These are phyloP conservation scores for Grigorovia humatica DNA, from an alignment of 805 yeast genomes.

Conservation along the genomic window DNA sequence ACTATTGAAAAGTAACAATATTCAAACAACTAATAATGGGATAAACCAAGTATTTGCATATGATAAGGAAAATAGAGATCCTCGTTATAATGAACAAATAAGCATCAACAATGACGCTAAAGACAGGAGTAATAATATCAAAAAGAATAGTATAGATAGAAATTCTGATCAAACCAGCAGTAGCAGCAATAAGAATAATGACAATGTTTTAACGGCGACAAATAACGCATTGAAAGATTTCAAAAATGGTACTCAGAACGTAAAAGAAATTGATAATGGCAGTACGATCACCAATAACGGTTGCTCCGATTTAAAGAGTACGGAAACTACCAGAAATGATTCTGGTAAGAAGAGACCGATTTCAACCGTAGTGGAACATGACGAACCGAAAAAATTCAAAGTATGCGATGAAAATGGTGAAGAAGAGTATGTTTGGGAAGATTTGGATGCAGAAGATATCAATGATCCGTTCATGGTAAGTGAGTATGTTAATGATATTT, in stretches of 20 bases:
- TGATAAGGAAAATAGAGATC: conserved; percentile 23
- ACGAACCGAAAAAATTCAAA: conserved; percentile 27
- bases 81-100: conserved; percentile 3
- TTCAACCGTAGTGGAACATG: conserved; percentile 26
- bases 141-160: neutral
- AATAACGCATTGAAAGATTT: neutral
- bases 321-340: conserved; percentile 9
- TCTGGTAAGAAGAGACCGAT: conserved; percentile 28
- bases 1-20: neutral
- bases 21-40: neutral
- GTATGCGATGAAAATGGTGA: conserved; percentile 25
- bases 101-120: neutral
- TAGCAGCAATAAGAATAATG: neutral
- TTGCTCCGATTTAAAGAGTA: neutral
- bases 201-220: conserved; percentile 1
- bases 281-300: neutral
- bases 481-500: conserved; percentile 84
- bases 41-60: conserved; percentile 3
- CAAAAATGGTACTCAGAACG: neutral
- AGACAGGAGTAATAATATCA: conserved; percentile 4
- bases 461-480: conserved; percentile 87
- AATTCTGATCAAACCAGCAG: neutral
- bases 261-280: neutral
- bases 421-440: conserved; percentile 49
- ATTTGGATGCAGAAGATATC: conserved; percentile 65